Evolutionary conservation across 2,329 filamentous ascomycete genomes (phyloP).

Genomic region (Pestalotiopsis fici): DNA sequence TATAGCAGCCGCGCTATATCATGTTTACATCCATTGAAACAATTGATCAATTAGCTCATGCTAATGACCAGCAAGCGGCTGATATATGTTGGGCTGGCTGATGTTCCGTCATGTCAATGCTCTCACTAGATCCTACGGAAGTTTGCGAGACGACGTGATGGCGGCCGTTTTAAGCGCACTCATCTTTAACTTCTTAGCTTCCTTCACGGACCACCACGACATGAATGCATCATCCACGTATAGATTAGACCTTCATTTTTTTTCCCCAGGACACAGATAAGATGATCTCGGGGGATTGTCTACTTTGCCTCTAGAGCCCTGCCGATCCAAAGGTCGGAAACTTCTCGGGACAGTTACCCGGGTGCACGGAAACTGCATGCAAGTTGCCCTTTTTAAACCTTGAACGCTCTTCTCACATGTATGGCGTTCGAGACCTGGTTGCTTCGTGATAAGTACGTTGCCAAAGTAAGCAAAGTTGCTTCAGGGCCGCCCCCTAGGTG

Average conservation of each 20-base stretch:
- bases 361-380: neutral
- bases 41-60: neutral
- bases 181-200: neutral
- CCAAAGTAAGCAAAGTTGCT: neutral
- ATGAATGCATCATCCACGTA: neutral
- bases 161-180: neutral
- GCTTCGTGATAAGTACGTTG: neutral
- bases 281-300: neutral
- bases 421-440: neutral
- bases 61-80: neutral
- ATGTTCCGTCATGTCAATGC: neutral
- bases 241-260: neutral
- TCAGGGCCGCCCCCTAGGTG: neutral
- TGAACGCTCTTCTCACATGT: neutral
- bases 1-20: neutral
- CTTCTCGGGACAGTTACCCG: neutral
- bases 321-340: neutral
- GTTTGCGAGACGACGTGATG: neutral
- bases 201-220: neutral
- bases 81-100: slow-evolving; percentile 1
- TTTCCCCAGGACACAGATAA: neutral
- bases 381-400: neutral
- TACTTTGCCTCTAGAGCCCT: neutral
- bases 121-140: neutral
- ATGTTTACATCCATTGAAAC: neutral